Conservation (phyloP, 1,139 yeast species). For the Candida sp. region DNA sequence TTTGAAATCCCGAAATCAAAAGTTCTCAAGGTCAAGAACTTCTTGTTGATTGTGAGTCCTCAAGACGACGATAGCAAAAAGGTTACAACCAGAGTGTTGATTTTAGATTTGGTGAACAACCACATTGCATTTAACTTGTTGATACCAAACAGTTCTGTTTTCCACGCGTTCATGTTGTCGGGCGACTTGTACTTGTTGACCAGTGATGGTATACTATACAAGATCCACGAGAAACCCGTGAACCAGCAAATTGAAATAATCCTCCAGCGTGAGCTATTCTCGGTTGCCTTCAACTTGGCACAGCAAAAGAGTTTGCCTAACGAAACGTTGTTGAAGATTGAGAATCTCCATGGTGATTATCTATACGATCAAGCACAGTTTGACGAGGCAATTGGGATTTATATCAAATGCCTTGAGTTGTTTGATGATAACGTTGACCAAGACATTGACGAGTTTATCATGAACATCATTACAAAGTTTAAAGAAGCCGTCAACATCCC, state of each 20-base stretch:
- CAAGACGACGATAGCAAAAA: slow-evolving; percentile 30
- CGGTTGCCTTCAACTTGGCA: slow-evolving; percentile 77
- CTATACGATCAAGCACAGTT: slow-evolving; percentile 68
- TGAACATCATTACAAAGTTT: slow-evolving; percentile 80
- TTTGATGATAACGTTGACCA: slow-evolving; percentile 16
- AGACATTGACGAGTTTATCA: slow-evolving; percentile 57
- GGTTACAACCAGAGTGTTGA: slow-evolving; percentile 52
- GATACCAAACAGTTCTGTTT: slow-evolving; percentile 64
- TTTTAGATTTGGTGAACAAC: slow-evolving; percentile 72
- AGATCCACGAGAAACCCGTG: slow-evolving; percentile 67
- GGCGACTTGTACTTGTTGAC: slow-evolving; percentile 64
- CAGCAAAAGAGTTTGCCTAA: slow-evolving; percentile 43
- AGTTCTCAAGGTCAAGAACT: slow-evolving; percentile 44
- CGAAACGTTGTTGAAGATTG: slow-evolving; percentile 52
- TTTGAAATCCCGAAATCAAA: slow-evolving; percentile 64
- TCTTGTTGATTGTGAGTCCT: slow-evolving; percentile 61
- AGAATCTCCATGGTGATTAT: slow-evolving; percentile 71
- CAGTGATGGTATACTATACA: slow-evolving; percentile 76
- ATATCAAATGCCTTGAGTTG: slow-evolving; percentile 45
- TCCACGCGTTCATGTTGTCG: slow-evolving; percentile 51
- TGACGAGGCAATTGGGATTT: slow-evolving; percentile 74
- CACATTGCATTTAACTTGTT: slow-evolving; percentile 73
- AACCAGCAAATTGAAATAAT: slow-evolving; percentile 73
- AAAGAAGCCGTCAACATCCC: slow-evolving; percentile 83
- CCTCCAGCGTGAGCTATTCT: slow-evolving; percentile 70